A percentile compares a stretch with the other conserved stretches of the same genome.
phyloP scores from a whole-genome alignment of 805 yeast genomes.

The Yarrowia keelungensis region DNA sequence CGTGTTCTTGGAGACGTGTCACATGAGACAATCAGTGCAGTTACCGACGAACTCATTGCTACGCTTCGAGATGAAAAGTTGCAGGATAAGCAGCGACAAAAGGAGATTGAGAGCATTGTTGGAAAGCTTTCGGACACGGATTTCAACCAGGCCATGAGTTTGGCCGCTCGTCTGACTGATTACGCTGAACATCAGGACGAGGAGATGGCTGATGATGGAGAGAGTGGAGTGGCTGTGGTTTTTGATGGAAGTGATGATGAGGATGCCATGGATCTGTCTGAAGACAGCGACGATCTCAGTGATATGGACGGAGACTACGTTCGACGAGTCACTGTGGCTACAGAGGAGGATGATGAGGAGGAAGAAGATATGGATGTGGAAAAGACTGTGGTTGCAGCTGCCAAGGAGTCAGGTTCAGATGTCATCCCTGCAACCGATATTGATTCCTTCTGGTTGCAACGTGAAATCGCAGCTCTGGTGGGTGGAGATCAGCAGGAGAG shows the following conservation, averaged over 20 bases:
- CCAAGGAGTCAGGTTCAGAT: constrained; percentile 13
- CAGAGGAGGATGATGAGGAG: constrained; percentile 40
- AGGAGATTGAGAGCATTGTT: constrained; percentile 61
- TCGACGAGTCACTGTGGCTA: constrained; percentile 42
- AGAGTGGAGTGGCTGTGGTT: constrained; percentile 56
- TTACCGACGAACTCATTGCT: constrained; percentile 60
- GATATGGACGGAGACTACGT: constrained; percentile 46
- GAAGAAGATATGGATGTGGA: constrained; percentile 29
- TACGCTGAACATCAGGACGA: constrained; percentile 47
- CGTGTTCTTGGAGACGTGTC: constrained; percentile 73
- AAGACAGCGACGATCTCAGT: constrained; percentile 44
- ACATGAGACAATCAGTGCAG: constrained; percentile 72
- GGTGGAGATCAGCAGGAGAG: constrained; percentile 53
- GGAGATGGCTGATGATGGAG: constrained; percentile 49
- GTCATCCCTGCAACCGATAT: constrained; percentile 53
- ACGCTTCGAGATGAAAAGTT: constrained; percentile 57
- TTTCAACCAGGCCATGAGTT: constrained; percentile 56
- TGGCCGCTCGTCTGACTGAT: constrained; percentile 61
- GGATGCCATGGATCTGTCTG: constrained; percentile 44
- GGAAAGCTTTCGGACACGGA: constrained; percentile 54
- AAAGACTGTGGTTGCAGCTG: constrained; percentile 6
- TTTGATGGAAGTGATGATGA: constrained; percentile 51
- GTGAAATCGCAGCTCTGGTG: constrained; percentile 54
- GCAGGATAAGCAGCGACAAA: constrained; percentile 56
- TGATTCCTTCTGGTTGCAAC: constrained; percentile 62